A percentile compares a stretch with the other conserved stretches of the same genome.
phyloP scores from a whole-genome alignment of 2,329 filamentous ascomycete genomes.

The Scedosporium boydii region DNA sequence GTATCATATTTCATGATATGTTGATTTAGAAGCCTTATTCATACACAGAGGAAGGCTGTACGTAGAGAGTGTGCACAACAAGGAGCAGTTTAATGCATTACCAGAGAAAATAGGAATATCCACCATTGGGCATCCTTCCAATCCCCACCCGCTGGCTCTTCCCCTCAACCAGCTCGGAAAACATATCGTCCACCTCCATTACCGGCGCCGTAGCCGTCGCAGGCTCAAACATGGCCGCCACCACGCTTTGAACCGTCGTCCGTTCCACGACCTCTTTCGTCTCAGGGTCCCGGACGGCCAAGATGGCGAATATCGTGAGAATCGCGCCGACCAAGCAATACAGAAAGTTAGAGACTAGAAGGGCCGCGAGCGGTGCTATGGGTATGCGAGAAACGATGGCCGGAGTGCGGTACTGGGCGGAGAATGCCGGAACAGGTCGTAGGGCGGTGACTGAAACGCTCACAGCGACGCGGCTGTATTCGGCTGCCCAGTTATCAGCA shows the following conservation, averaged over 20 bases:
- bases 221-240: background rate
- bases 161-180: background rate
- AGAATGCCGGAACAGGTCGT: background rate
- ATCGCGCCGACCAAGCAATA: background rate
- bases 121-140: background rate
- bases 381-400: background rate
- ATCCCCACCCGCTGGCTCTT: background rate
- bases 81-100: too few species aligned
- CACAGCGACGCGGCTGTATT: background rate
- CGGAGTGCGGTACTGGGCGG: background rate
- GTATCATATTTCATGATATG: too few species aligned
- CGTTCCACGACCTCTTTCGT: background rate
- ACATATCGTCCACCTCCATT: background rate
- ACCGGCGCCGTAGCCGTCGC: background rate
- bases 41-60: too few species aligned
- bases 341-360: background rate
- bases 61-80: too few species aligned
- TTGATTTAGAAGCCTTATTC: too few species aligned
- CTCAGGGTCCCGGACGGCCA: background rate
- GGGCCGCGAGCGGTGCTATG: background rate
- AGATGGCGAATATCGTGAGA: background rate
- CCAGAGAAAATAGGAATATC: background rate
- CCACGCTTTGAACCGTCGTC: background rate
- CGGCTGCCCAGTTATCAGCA: background rate
- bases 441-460: background rate